Evolutionary conservation across 116 monocot genomes (phyloP).

Genomic region (Cymodocea nodosa): DNA sequence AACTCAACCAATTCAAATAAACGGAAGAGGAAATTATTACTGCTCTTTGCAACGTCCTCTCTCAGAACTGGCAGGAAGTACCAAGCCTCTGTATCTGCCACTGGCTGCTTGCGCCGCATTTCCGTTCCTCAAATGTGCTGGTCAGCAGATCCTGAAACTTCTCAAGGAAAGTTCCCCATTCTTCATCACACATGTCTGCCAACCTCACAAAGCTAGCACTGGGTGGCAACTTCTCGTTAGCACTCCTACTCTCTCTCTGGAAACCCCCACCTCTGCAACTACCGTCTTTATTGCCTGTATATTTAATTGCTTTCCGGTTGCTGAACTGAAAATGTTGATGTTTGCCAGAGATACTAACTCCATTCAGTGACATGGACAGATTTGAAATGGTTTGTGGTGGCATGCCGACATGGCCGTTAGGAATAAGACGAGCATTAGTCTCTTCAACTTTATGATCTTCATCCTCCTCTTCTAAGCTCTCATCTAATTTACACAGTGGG

Average conservation of each 20-base stretch:
- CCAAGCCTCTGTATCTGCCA: conserved; percentile 64
- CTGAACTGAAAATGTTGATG: conserved; percentile 4
- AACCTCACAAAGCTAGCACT: conserved; percentile 64
- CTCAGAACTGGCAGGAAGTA: conserved; percentile 91
- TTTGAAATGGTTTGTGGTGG: conserved; percentile 8
- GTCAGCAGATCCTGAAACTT: conserved; percentile 57
- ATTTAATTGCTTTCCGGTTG: conserved; percentile 6
- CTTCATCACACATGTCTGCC: conserved; percentile 47
- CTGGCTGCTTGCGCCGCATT: conserved; percentile 14
- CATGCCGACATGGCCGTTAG: no score
- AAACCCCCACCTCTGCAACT: conserved; percentile 13
- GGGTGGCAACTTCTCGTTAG: conserved; percentile 41
- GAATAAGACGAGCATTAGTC: background rate
- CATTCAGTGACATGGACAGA: conserved; percentile 38
- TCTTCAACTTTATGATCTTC: conserved; percentile 16
- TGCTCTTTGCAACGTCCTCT: conserved; percentile 3
- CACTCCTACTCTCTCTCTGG: conserved; percentile 21
- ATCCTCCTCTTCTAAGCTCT: conserved; percentile 45
- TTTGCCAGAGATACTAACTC: conserved; percentile 24
- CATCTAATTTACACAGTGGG: conserved; percentile 47
- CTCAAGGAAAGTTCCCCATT: conserved; percentile 55
- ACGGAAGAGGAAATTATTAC: background rate
- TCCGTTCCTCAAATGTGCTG: conserved; percentile 30
- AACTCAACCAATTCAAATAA: background rate
- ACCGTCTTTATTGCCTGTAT: conserved; percentile 1